Evolutionary conservation across 495 filamentous ascomycete genomes (phyloP), one percentile per base, ranked within the genome.

Genomic region (Filosporella fistucella): DNA sequence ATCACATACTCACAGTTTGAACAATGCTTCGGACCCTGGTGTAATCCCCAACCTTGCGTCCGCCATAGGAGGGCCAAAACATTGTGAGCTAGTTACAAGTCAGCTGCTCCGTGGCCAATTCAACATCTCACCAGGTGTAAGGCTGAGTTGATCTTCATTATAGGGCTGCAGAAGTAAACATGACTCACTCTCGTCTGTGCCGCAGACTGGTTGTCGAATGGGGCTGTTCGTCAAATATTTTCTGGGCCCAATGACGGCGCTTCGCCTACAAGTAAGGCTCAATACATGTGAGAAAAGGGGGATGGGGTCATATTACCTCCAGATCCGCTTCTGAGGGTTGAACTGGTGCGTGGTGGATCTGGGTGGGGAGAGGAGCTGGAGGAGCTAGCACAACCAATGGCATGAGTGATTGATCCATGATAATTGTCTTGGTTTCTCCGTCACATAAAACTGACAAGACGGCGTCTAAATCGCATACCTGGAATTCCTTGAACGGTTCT

Each of bases 161-260:
- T 58, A n/a, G 57, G 14, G 16, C 14, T 14, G 20, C 11, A 42
- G 17, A 25, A 40, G 9, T 1, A 51, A 35, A 12, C 30, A 51
- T 39, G 43, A 56, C 67, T 64, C 48, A 69, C 68, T 34, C 32
- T 60, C 60, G 58, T 33, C 60, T 54, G 51, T 68, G 61, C 51
- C 69, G 74, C 49, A 78, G 55, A 20, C 67, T 65, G 32, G 74
- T 75, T 13, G 71, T 61, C 14, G 71, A 69, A 8, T 73, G 70
- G 34, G 75, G 60, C 1, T 70, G 71, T 4, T 74, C 63, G 4
- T 75, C 74, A 46, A 80, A 80, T 22, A 80, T 76, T 14, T 74
- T 68, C 54, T 80, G 71, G 21, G 76, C 74, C 76, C 76, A 80
- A 49, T 74, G 70, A 12, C 54, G 58, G 22, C 25, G 24, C 54